These are phyloP conservation scores for Hansenula sp. DNA, from an alignment of 1,139 yeast species.

Conservation along the genomic window DNA sequence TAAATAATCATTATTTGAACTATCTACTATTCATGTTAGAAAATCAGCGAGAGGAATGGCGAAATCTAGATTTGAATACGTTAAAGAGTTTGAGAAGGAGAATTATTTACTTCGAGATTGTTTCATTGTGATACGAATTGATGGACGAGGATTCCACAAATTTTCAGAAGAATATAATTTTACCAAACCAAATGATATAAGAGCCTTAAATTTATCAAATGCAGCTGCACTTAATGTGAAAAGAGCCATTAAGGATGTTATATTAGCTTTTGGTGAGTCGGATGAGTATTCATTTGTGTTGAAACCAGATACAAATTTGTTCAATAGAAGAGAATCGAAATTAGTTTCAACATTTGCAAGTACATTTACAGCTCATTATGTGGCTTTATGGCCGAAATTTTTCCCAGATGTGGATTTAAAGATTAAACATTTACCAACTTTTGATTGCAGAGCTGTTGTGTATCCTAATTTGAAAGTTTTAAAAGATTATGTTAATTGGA, in stretches of 20 bases:
- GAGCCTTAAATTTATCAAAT: conserved; percentile 80
- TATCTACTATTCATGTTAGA: no score
- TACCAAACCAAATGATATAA: conserved; percentile 78
- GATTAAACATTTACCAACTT: conserved; percentile 61
- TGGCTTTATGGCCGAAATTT: conserved; percentile 56
- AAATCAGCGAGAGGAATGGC: no score
- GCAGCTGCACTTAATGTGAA: conserved; percentile 67
- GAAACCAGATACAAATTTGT: conserved; percentile 55
- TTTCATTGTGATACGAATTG: conserved; percentile 79
- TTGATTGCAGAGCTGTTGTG: conserved; percentile 86
- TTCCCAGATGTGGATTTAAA: conserved; percentile 45
- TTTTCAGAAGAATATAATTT: conserved; percentile 72
- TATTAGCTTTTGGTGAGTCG: conserved; percentile 88
- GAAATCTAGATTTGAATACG: conserved; percentile 81
- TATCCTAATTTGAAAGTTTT: conserved; percentile 65
- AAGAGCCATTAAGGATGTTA: conserved; percentile 61
- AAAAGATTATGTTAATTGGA: conserved; percentile 86
- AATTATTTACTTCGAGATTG: conserved; percentile 72
- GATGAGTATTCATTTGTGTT: conserved; percentile 90
- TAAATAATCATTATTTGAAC: no score
- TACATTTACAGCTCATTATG: conserved; percentile 74
- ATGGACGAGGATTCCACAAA: conserved; percentile 92
- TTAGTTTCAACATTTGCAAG: conserved; percentile 78
- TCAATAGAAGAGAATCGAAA: conserved; percentile 78
- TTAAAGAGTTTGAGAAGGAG: conserved; percentile 73